Conservation (phyloP, 1,139 yeast genomes). For the Lodderomyces parapsilosis region DNA sequence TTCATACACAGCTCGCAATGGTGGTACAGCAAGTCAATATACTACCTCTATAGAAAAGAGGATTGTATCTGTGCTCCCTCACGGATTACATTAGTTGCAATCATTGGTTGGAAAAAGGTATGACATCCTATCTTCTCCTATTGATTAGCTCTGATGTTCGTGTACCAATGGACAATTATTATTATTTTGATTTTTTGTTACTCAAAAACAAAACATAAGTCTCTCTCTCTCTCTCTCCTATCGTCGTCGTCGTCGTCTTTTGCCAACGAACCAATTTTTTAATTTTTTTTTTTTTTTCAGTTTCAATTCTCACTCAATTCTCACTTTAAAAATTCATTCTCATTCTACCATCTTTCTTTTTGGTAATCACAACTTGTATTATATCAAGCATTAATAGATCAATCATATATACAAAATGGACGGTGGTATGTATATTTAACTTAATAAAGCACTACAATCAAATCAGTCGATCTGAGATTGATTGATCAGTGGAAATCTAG, state of each 20-base stretch:
- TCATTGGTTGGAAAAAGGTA: neutral
- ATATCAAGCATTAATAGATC: conserved; percentile 3
- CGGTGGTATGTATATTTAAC: conserved; percentile 54
- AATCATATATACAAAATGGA: conserved; percentile 29
- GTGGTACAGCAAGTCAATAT: too few relatives aligned
- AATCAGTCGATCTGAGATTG: conserved; percentile 12
- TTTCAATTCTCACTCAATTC: too few relatives aligned
- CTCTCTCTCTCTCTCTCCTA: neutral
- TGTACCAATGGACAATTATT: neutral
- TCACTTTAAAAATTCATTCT: too few relatives aligned
- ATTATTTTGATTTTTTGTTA: neutral
- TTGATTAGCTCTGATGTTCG: neutral
- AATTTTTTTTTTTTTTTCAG: too few relatives aligned
- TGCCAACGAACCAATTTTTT: conserved; percentile 6
- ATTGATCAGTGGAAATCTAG: conserved; percentile 9
- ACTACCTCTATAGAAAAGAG: too few relatives aligned
- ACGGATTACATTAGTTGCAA: too few relatives aligned
- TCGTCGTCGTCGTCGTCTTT: neutral
- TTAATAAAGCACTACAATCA: neutral
- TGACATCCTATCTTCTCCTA: neutral
- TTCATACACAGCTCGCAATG: too few relatives aligned
- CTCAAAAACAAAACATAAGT: neutral
- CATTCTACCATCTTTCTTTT: too few relatives aligned
- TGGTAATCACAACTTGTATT: neutral
- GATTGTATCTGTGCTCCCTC: too few relatives aligned